These are phyloP conservation scores for Salvia sclarea DNA, from an alignment of 305 asterid species.

Conservation along the genomic window DNA sequence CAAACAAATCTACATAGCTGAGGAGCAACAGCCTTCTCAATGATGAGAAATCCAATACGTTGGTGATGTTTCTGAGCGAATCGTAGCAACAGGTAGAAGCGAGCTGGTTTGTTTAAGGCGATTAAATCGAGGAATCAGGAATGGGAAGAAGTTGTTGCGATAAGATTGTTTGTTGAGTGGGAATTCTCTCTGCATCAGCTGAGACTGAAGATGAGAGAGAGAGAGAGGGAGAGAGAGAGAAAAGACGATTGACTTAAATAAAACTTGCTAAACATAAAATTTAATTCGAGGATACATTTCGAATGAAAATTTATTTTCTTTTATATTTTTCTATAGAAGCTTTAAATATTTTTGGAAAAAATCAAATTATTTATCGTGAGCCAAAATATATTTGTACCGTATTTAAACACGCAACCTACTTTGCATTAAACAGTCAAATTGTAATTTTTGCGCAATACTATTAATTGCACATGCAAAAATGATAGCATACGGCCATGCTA, in stretches of 20 bases:
- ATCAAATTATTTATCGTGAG: neutral
- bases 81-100: no score
- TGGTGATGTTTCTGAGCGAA: neutral
- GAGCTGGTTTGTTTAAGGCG: no score
- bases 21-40: slow-evolving; percentile 8
- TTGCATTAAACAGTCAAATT: no score
- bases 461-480: no score
- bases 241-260: neutral
- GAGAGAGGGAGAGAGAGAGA: neutral
- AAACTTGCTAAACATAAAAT: neutral
- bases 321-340: neutral
- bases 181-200: slow-evolving; percentile 27
- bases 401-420: no score
- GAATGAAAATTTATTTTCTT: neutral
- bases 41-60: neutral
- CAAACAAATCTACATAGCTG: slow-evolving; percentile 10
- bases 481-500: no score
- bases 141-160: slow-evolving; percentile 26
- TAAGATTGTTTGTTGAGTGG: slow-evolving; percentile 1
- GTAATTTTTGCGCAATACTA: no score
- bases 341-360: no score
- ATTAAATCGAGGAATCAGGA: slow-evolving; percentile 23
- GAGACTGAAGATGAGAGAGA: slow-evolving; percentile 1
- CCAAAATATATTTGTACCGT: neutral
- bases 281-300: neutral